Evolutionary conservation across 352 stramenopile genomes (phyloP).

Genomic region (Lagenidium giganteum): DNA sequence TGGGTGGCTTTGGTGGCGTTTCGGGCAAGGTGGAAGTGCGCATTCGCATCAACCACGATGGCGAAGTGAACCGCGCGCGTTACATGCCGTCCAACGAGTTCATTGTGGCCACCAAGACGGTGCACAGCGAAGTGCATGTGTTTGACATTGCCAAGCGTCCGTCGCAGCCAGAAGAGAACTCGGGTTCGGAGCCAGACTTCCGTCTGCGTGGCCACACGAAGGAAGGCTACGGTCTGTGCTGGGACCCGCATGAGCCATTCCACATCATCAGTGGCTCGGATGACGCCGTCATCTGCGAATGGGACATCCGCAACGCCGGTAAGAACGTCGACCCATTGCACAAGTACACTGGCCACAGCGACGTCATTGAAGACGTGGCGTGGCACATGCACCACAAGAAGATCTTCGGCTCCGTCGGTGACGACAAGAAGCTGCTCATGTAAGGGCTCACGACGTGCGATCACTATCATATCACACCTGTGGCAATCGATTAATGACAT

Average conservation of each 20-base stretch:
- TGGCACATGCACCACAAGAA: conserved; percentile 93
- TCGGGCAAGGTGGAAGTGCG: conserved; percentile 94
- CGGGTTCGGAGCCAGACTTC: conserved; percentile 65
- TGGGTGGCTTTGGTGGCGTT: conserved; percentile 66
- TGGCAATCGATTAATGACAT: conserved; percentile 12
- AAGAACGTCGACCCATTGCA: conserved; percentile 71
- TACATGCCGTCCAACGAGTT: conserved; percentile 98
- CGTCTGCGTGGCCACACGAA: conserved; percentile 73
- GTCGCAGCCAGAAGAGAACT: conserved; percentile 75
- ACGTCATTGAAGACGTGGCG: conserved; percentile 97
- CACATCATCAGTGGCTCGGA: conserved; percentile 93
- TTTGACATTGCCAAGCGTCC: conserved; percentile 97
- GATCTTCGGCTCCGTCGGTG: conserved; percentile 93
- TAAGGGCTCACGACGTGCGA: no score
- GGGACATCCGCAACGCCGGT: conserved; percentile 88
- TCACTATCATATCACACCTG: no score
- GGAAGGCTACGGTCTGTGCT: conserved; percentile 94
- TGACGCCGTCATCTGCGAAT: conserved; percentile 94
- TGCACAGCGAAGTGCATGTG: conserved; percentile 90
- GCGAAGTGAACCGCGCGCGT: conserved; percentile 96
- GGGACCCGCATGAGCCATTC: conserved; percentile 86
- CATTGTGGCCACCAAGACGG: conserved; percentile 95
- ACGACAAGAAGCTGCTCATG: conserved; percentile 93
- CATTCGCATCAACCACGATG: conserved; percentile 96
- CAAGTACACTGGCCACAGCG: conserved; percentile 89